Base-by-base conservation (phyloP, 2,329 filamentous ascomycete species). In the Paradendryphiella salina region DNA sequence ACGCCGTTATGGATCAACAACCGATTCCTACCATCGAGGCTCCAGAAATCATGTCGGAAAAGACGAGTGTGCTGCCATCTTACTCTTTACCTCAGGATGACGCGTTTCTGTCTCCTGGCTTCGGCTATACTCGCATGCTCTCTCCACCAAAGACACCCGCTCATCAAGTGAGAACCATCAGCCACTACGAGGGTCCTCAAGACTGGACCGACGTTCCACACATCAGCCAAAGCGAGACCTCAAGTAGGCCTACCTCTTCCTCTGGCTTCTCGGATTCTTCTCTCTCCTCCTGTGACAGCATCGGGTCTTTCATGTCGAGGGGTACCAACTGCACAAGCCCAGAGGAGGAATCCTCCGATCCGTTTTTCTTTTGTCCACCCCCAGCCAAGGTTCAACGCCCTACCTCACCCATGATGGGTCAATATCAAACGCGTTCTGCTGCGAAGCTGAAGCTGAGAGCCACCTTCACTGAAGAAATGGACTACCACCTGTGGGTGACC, bases 401-500 rank as follows among this genome's bases (percentile, higher is more conserved):
- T 21, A 65, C 57, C 26, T 73, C 72, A 18, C 71, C 72, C 20
- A 55, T 71, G 5, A 59, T 65, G 26, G 48, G 56, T 15, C 67
- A 66, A 28, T 65, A 64, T 38, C 60, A 61, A 26, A 59, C 56
- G 32, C 65, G 59, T 5, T 44, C 65, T 9, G 50, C 60, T 5
- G 78, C 77, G 64, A 76, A 76, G 52, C 61, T 75, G 45, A 79
- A 76, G 64, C 68, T 74, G 29, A 71, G 70, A 42, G 72, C 71
- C 5, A 75, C 71, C 33, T 87, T 84, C 80, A 85, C 80, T 4
- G 73, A 79, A 35, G 82, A 84, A 43, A 86, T 85, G 83, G 84
- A 87, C 64, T 79, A 82, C 48, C 84, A 87, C 63, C 71, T 87
- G 26, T 86, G 84, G 84, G 81, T 83, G 65, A 84, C 82, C 7